A percentile compares a stretch with the other conserved stretches of the same genome.
Conservation (phyloP, 768 basidiomycete species). For the Krasilnikovozyma curviuscula region DNA sequence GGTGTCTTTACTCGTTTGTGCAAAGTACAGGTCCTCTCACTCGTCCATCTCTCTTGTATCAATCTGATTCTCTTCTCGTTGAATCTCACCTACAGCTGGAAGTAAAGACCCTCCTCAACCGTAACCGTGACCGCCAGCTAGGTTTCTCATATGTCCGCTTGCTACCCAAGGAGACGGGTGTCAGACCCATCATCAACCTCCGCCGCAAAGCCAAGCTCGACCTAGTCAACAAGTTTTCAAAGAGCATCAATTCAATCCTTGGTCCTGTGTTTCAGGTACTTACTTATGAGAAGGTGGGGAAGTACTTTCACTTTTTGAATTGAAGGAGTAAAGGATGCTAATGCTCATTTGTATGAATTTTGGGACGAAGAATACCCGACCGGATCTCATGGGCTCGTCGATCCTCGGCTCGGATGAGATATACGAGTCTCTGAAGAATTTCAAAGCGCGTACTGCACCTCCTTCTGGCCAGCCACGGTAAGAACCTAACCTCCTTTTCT, state of each 20-base stretch:
- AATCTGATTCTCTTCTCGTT: not conserved
- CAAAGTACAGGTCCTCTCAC: not conserved
- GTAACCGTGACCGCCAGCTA: conserved; percentile 35
- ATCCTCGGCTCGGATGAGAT: conserved; percentile 69
- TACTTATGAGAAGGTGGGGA: conserved; percentile 60
- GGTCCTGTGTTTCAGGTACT: conserved; percentile 70
- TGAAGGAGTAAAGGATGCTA: not conserved
- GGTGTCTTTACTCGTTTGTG: conserved; percentile 23
- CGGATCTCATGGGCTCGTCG: conserved; percentile 53
- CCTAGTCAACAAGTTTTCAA: not conserved
- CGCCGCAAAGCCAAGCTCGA: conserved; percentile 24
- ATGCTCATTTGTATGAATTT: not conserved
- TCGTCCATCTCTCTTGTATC: not conserved
- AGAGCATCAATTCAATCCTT: conserved; percentile 72
- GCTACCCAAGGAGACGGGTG: conserved; percentile 84
- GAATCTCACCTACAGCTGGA: conserved; percentile 34
- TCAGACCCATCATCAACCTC: conserved; percentile 84
- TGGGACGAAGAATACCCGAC: conserved; percentile 39
- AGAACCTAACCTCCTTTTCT: not conserved
- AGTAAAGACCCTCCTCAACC: conserved; percentile 43
- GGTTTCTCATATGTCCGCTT: conserved; percentile 74
- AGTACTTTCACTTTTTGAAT: not conserved
- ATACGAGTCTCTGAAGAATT: conserved; percentile 49
- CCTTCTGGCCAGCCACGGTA: not conserved
- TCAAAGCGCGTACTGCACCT: conserved; percentile 32